These are phyloP conservation scores for Luffa aegyptiaca DNA, from an alignment of 306 rosid species.

Conservation along the genomic window DNA sequence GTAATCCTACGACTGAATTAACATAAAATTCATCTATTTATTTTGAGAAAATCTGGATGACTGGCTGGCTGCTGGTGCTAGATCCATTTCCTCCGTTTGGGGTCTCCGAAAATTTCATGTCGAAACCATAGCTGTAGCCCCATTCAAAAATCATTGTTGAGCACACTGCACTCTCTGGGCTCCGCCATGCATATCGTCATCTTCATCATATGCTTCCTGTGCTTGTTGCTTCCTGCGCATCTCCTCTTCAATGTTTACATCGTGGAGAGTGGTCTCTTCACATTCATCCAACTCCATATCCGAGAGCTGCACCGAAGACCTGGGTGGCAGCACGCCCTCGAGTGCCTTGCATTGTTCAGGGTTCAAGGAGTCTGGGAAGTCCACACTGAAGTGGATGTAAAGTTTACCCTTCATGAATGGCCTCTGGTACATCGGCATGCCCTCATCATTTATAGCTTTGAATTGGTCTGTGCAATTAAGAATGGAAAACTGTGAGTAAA, in stretches of 20 bases:
- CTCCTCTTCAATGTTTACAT: conserved; percentile 86
- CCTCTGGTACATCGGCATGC: conserved; percentile 92
- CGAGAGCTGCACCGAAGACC: conserved; percentile 47
- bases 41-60: conserved; percentile 6
- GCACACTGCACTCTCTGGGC: conserved; percentile 97
- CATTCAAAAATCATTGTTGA: conserved; percentile 26
- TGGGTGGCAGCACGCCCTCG: conserved; percentile 60
- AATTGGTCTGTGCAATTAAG: conserved; percentile 26
- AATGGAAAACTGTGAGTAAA: background rate
- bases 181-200: conserved; percentile 90
- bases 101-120: background rate
- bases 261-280: conserved; percentile 92
- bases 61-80: background rate
- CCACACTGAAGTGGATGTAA: conserved; percentile 77
- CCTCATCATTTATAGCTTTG: conserved; percentile 91
- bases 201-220: conserved; percentile 81
- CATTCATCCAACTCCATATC: conserved; percentile 97
- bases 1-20: background rate
- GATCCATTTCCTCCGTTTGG: background rate
- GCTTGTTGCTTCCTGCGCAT: conserved; percentile 61
- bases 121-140: background rate
- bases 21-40: conserved; percentile 7
- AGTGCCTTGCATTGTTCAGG: conserved; percentile 64
- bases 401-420: conserved; percentile 89
- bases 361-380: conserved; percentile 62